Base-by-base conservation (phyloP, 768 basidiomycete species). In the Rhizopogon vinicolor region DNA sequence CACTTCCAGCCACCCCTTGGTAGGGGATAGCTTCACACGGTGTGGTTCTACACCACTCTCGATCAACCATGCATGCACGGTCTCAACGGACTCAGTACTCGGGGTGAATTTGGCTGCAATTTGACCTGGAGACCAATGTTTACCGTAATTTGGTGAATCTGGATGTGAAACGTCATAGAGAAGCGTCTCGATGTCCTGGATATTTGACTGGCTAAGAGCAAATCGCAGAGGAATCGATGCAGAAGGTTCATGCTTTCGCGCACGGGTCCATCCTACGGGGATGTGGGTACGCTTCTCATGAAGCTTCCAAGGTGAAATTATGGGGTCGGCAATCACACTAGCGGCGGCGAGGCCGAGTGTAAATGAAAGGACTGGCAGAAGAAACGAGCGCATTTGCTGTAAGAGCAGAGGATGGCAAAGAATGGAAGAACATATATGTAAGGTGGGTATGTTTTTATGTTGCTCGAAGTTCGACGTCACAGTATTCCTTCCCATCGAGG, bases 21-120 rank as follows among this genome's bases (percentile, higher is more conserved):
- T 72, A 0, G 53, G 44, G 1, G 69, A 68, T 37, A 72, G 54
- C 33, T 61, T 66, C n/a, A 79, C 63, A 2, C 75, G 71, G 8
- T 72, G 65, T 0, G 57, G 35, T 3, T 65, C 63, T 16, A 81
- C 58, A 1, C 79, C 79, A 2, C 60, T 63, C 8, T 68, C 64
- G 2, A 65, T 41, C 14, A 81, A 63, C 79, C 79, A 80, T n/a
- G 56, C 56, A 33, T 62, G 66, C 18, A 79, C 78, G 3, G 65
- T 57, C 2, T 66, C 63, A 14, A 78, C 59, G 0, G 76, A 72
- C 40, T 71, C 67, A 18, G 61, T 48, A 45, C 66, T 70, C 0
- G 79, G 79, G 0, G 76, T 71, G 51, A 80, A 80, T 45, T 62
- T 69, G 18, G 74, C 65, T 19, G 72, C 73, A 49, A 81, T 64